Evolutionary conservation across 73 alveolate genomes (phyloP).

Genomic region (Paramecium caudatum): DNA sequence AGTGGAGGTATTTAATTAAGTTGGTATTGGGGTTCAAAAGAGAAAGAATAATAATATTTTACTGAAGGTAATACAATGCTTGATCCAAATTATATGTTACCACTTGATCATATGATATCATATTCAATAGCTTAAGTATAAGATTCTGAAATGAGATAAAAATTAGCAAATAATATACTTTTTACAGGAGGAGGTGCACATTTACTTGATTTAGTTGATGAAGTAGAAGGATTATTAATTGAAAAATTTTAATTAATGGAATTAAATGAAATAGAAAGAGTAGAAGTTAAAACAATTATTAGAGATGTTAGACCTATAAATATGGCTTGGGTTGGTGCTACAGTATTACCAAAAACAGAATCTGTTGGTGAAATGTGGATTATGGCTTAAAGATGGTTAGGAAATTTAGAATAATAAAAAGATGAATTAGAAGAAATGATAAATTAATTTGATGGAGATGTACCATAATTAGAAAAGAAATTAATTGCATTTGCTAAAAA

Average conservation of each 20-base stretch:
- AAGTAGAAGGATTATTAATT: slow-evolving; percentile 64
- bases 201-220: slow-evolving; percentile 68
- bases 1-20: slow-evolving; percentile 69
- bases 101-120: slow-evolving; percentile 69
- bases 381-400: slow-evolving; percentile 70
- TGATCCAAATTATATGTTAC: slow-evolving; percentile 67
- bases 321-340: slow-evolving; percentile 76
- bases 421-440: slow-evolving; percentile 71
- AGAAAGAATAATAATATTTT: slow-evolving; percentile 41
- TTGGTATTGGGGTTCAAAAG: slow-evolving; percentile 68
- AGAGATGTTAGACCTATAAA: slow-evolving; percentile 71
- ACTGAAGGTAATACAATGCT: slow-evolving; percentile 13
- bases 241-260: slow-evolving; percentile 65
- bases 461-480: slow-evolving; percentile 45
- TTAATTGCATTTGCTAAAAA: slow-evolving; percentile 43
- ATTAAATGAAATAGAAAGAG: slow-evolving; percentile 71
- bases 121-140: slow-evolving; percentile 70
- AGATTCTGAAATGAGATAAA: slow-evolving; percentile 73
- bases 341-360: slow-evolving; percentile 74
- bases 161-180: slow-evolving; percentile 72
- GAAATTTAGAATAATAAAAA: slow-evolving; percentile 63
- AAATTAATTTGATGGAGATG: slow-evolving; percentile 75
- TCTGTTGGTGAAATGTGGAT: slow-evolving; percentile 72
- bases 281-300: slow-evolving; percentile 72
- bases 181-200: slow-evolving; percentile 75